phyloP scores from a whole-genome alignment of 2,329 filamentous ascomycete genomes.

The Monilinia fructicola region DNA sequence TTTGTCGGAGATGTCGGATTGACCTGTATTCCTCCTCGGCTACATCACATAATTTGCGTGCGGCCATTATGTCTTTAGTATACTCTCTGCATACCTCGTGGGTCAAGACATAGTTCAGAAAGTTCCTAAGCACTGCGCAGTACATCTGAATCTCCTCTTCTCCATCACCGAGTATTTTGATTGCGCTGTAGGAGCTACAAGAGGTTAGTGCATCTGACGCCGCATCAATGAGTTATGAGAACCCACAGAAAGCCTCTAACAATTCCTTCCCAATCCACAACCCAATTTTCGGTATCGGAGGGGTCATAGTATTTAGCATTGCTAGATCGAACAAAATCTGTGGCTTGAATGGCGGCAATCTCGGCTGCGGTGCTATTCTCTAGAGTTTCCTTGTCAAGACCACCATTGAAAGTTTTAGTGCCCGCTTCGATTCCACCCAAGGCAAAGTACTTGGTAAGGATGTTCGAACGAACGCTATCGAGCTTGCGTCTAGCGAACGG shows the following conservation, averaged over 20 bases:
- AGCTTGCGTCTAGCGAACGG: slow-evolving; percentile 63
- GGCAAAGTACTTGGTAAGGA: slow-evolving; percentile 78
- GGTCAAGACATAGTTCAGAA: slow-evolving; percentile 81
- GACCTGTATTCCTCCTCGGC: slow-evolving; percentile 67
- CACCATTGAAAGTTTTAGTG: slow-evolving; percentile 59
- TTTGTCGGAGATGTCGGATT: slow-evolving; percentile 50
- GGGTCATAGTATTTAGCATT: slow-evolving; percentile 52
- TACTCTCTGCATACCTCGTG: slow-evolving; percentile 88
- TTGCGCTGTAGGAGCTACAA: slow-evolving; percentile 55
- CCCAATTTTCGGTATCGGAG: slow-evolving; percentile 57
- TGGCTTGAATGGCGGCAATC: slow-evolving; percentile 63
- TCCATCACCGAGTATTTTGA: slow-evolving; percentile 56
- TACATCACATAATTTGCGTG: slow-evolving; percentile 63
- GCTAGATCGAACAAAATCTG: slow-evolving; percentile 54
- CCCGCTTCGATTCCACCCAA: slow-evolving; percentile 75
- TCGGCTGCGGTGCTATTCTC: slow-evolving; percentile 62
- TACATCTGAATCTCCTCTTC: slow-evolving; percentile 56
- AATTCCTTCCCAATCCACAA: slow-evolving; percentile 77
- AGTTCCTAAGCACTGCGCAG: slow-evolving; percentile 73
- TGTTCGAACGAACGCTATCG: slow-evolving; percentile 55
- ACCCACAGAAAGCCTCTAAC: slow-evolving; percentile 75
- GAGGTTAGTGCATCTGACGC: slow-evolving; percentile 26
- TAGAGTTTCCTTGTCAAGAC: slow-evolving; percentile 60
- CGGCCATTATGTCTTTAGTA: slow-evolving; percentile 61
- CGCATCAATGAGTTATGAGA: background rate